Conservation (phyloP, 2,329 filamentous ascomycete genomes). For the Epichloe coenophiala region DNA sequence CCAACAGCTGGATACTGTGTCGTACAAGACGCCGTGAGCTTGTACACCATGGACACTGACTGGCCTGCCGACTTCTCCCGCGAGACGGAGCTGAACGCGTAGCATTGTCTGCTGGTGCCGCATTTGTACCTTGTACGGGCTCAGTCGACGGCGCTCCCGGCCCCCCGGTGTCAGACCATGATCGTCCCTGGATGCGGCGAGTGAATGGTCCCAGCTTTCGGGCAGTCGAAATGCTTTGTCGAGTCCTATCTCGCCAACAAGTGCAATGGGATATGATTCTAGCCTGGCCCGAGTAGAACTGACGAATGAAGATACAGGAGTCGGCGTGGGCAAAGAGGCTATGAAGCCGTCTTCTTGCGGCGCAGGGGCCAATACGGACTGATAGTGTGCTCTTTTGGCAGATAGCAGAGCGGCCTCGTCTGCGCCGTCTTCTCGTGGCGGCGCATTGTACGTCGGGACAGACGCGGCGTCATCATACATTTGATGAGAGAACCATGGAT, state of each 20-base stretch:
- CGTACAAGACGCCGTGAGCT: conserved; percentile 57
- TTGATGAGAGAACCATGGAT: conserved; percentile 75
- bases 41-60: conserved; percentile 65
- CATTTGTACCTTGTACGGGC: conserved; percentile 53
- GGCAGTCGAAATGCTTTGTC: conserved; percentile 69
- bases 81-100: conserved; percentile 54
- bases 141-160: conserved; percentile 54
- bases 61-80: conserved; percentile 50
- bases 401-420: conserved; percentile 10
- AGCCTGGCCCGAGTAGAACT: conserved; percentile 42
- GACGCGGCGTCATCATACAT: conserved; percentile 47
- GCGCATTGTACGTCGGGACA: conserved; percentile 21
- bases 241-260: conserved; percentile 66
- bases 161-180: conserved; percentile 51
- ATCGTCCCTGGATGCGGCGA: conserved; percentile 14
- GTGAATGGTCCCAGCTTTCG: conserved; percentile 33
- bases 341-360: conserved; percentile 30
- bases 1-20: conserved; percentile 53
- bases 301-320: conserved; percentile 44
- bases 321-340: conserved; percentile 43
- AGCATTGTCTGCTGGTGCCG: conserved; percentile 56
- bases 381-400: conserved; percentile 47
- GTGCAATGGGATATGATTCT: conserved; percentile 42
- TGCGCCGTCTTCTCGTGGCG: conserved; percentile 6
- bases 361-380: conserved; percentile 47